Evolutionary conservation across 176 grass and related monocot genomes (phyloP).

Genomic region (Carex myosuroides): DNA sequence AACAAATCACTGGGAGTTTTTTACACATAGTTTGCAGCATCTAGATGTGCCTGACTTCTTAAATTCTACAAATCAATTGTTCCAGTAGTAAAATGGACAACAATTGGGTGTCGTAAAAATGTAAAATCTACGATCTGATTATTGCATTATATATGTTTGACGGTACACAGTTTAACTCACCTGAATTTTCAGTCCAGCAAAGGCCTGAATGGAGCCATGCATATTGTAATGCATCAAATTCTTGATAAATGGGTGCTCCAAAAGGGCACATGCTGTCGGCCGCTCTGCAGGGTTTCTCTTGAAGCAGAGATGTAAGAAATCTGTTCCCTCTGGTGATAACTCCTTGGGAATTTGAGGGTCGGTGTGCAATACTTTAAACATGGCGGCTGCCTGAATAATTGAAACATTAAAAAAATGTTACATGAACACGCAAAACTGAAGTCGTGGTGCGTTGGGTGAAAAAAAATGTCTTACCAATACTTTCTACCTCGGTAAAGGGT

Average conservation of each 20-base stretch:
- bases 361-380: constrained; percentile 79
- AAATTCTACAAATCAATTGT: background rate
- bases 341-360: constrained; percentile 54
- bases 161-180: constrained; percentile 31
- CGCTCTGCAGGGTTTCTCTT: constrained; percentile 68
- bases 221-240: constrained; percentile 31
- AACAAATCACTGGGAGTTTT: background rate
- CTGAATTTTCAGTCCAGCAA: constrained; percentile 42
- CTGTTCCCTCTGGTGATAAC: constrained; percentile 67
- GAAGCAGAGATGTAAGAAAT: constrained; percentile 80
- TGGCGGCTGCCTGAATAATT: constrained; percentile 59
- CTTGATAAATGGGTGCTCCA: constrained; percentile 37
- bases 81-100: background rate
- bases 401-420: background rate
- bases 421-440: background rate
- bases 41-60: background rate
- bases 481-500: background rate
- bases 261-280: constrained; percentile 39
- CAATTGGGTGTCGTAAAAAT: background rate
- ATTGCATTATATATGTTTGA: background rate
- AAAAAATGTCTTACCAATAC: background rate
- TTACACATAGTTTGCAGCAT: background rate
- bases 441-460: background rate
- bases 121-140: background rate
- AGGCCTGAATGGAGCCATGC: constrained; percentile 37